These are phyloP conservation scores for Dalbergia cultrata DNA, from an alignment of 306 rosid genomes.

Conservation along the genomic window DNA sequence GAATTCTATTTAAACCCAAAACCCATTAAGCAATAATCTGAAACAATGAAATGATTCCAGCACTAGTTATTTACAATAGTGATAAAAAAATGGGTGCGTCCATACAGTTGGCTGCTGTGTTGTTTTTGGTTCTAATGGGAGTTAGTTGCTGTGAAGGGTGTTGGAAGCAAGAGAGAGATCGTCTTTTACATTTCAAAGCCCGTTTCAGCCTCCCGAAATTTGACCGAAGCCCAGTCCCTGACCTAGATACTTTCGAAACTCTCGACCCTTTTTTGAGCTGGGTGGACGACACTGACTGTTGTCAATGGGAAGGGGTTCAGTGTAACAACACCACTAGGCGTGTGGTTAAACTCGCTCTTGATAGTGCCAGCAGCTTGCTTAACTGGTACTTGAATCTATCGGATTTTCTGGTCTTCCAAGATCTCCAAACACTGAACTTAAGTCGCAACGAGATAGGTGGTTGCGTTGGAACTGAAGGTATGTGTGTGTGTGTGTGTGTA, in stretches of 20 bases:
- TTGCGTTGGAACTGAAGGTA: background rate
- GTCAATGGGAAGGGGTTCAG: conserved; percentile 27
- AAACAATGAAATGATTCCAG: background rate
- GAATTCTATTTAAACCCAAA: no score
- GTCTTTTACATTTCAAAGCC: background rate
- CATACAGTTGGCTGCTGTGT: background rate
- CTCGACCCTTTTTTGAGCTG: background rate
- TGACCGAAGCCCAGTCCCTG: background rate
- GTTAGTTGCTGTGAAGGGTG: conserved; percentile 30
- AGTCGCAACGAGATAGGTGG: background rate
- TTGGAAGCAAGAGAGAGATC: conserved; percentile 40
- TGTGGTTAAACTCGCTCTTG: background rate
- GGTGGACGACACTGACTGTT: background rate
- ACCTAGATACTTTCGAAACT: background rate
- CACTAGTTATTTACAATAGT: background rate
- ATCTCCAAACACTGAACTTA: conserved; percentile 15
- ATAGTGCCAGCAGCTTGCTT: accelerated
- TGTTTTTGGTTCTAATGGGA: background rate
- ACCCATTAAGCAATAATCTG: background rate
- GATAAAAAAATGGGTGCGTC: background rate
- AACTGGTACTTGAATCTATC: background rate
- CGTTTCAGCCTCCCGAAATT: background rate
- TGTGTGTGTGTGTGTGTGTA: no score
- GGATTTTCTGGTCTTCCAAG: conserved; percentile 29
- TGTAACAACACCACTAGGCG: conserved; percentile 29